These are phyloP conservation scores for Periconia sp. DNA, from an alignment of 2,329 filamentous ascomycete species.

Conservation along the genomic window DNA sequence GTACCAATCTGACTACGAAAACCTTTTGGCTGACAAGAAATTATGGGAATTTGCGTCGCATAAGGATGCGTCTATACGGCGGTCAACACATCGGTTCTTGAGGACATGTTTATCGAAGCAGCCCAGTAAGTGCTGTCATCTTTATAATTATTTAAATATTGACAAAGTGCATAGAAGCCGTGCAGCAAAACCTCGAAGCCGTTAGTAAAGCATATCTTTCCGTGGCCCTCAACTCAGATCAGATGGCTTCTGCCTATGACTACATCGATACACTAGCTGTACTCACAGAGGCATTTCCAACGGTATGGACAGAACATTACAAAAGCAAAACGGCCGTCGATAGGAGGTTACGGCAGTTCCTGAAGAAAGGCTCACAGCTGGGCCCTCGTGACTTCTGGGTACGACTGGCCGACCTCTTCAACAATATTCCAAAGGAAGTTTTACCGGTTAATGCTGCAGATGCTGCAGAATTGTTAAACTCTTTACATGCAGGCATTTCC, in stretches of 20 bases:
- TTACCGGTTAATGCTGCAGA: conserved; percentile 58
- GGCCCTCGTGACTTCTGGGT: conserved; percentile 73
- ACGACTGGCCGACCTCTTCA: conserved; percentile 64
- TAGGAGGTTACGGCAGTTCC: conserved; percentile 67
- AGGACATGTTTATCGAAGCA: conserved; percentile 54
- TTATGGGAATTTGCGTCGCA: conserved; percentile 63
- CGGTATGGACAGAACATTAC: conserved; percentile 72
- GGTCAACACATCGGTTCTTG: conserved; percentile 59
- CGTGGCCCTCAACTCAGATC: conserved; percentile 71
- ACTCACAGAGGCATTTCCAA: conserved; percentile 66
- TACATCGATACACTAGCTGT: conserved; percentile 67
- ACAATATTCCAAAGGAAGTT: conserved; percentile 56
- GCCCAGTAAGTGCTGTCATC: conserved; percentile 28
- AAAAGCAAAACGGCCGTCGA: conserved; percentile 58
- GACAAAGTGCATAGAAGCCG: conserved; percentile 16
- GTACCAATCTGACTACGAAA: conserved; percentile 63
- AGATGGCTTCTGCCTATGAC: conserved; percentile 72
- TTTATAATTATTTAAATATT: background rate
- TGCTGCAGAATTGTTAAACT: conserved; percentile 63
- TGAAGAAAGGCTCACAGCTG: conserved; percentile 84
- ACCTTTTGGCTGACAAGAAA: conserved; percentile 64
- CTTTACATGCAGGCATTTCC: conserved; percentile 70
- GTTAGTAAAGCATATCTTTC: conserved; percentile 71
- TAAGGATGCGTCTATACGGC: conserved; percentile 59
- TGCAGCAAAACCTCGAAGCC: conserved; percentile 50